Evolutionary conservation across 495 filamentous ascomycete genomes (phyloP), one percentile per base, ranked within the genome.

Genomic region (Aspergillus conjunctus): DNA sequence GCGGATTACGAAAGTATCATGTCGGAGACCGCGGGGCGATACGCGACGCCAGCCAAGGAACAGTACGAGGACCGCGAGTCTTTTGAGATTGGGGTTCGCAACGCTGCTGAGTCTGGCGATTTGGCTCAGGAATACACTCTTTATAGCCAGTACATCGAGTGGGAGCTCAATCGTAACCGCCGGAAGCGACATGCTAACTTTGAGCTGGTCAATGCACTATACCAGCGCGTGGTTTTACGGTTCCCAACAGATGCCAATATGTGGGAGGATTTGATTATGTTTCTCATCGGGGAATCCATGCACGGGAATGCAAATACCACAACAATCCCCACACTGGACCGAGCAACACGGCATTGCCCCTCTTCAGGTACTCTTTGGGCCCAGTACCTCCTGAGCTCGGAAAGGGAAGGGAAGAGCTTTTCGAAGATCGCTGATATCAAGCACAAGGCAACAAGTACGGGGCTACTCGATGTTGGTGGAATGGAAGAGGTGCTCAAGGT

Each of bases 331-430:
- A 76, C 90, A 6, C 71, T 91, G 2, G 86, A 92, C 63, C 83
- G 91, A 53, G 91, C 90, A 15, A 93, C 90, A 2, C 83, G 87
- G 15, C 92, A 97, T 71, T 93, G 92, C 59, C 93, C 94, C 2
- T 96, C 91, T 90, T 95, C 91, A 15, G 93, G 94, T 20, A 81
- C 85, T 20, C 79, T 98, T 10, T 98, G 94, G 94, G 88, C 93
- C 4, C 86, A 92, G 61, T 91, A 92, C 60, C 85, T 98, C 17
- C 73, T 97, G 51, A 88, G 85, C 18, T 86, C 90, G 11, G 94
- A 97, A 75, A 83, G 86, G 33, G 88, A 88, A 54, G 83, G 85
- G 15, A 81, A 85, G 65, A 77, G 86, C 3, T 96, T 92, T 65
- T 72, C 85, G n/a, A 88, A 87, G 30, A 90, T 98, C 44, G 89